Evolutionary conservation across 176 grass and related monocot species (phyloP), one percentile per base, ranked within the genome.

Genomic region (Oryza nivara): DNA sequence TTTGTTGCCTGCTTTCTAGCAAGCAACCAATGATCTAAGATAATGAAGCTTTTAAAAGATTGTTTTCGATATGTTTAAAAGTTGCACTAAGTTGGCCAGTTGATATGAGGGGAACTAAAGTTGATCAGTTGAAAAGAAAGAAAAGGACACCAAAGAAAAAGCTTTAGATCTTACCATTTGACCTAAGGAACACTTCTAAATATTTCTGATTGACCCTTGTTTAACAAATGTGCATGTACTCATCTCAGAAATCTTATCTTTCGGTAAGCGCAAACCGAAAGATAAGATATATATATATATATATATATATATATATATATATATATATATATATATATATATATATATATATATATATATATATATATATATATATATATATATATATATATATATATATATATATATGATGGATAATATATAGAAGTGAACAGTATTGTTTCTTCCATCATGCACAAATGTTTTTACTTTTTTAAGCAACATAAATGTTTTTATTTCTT

Each of bases 111-210:
- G 3, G 35, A 52, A 36, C 4, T 15, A 87, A 87, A 82, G 72
- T 47, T 76, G 51, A 74, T 49, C 20, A 35, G 43, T 65, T 48
- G 38, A 40, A 77, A 77, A 41, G 51, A 70, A 70, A n/a, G 5
- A 46, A 49, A 54, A 36, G 64, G 36, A 20, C 52, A 71, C 72
- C 13, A 54, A 54, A 20, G 52, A 7, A 56, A 63, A 63, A 58
- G 46, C 54, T 83, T 83, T 52, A 52, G 73, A 88, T 83, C 73
- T 72, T 47, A 72, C 41, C 73, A 72, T 48, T 77, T 82, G 73
- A 82, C 73, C 40, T 43, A 65, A 41, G 41, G 9, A 61, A 65
- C 23, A 32, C 80, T 82, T 82, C 73, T 64, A 73, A 26, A 77
- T 6, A 83, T 87, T 43, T 82, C 19, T 7, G 47, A 14, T 49